Base-by-base conservation (phyloP, 352 stramenopile species). In the Globisporangium orthogonon region DNA sequence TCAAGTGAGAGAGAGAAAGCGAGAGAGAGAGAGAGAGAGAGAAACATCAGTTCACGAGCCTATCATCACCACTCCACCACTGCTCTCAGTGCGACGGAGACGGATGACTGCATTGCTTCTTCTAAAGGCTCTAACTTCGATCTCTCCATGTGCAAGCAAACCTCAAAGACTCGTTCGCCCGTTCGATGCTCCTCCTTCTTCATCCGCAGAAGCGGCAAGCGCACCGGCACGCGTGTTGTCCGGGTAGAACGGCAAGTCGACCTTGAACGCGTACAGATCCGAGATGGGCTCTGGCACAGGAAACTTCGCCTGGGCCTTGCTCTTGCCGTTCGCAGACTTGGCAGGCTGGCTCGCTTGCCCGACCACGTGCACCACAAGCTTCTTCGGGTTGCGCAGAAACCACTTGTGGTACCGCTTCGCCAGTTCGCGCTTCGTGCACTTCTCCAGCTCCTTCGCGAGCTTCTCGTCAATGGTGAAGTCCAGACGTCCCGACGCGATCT, bases 401-500 rank as follows among this genome's bases (percentile, higher is more conserved):
- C 78, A 87, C 48, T 78, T 59, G 17, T 68, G 73, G 62, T 89
- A 93, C 31, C 75, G 66, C 30, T 74, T 60, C 43, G 78, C 48
- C 54, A 93, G 70, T 60, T 91, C 75, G 18, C 65, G 69, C 59
- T 91, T 87, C n/a, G 70, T 88, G 44, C 76, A 65, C 31, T 65
- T 80, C 58, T 91, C 71, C 41, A 93, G 66, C 62, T 87, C 77
- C 31, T 74, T 88, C 7, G 80, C 83, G 33, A 94, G 70, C 33
- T 81, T 67, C 51, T 71, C 70, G 56, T 92, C 78, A 39, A 94
- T 79, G 30, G 87, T 76, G 17, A 94, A 94, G 0, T 73, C 70
- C 37, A 87, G 58, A n/a, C 85, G 83, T 39, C 74, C 67, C 0
- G 77, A 86, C 17, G 77, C 76, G 56, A 94, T 86, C 59, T 94